Evolutionary conservation across 2,329 filamentous ascomycete species (phyloP).

Genomic region (Lachnellula subtilissima): DNA sequence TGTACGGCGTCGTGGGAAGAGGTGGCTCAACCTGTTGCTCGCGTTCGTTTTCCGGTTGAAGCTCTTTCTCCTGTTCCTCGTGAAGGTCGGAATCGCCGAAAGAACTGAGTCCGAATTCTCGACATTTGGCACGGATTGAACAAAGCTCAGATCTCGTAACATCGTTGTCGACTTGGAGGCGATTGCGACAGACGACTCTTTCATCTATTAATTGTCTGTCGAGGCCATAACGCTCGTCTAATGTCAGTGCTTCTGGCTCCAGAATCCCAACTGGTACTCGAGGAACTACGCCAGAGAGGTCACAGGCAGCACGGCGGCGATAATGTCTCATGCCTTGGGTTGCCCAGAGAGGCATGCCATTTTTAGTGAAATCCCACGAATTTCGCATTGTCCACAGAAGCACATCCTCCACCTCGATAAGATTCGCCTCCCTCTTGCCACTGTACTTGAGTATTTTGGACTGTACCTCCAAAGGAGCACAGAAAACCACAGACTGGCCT

Average conservation of each 20-base stretch:
- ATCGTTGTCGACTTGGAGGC: constrained; percentile 2
- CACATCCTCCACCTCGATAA: constrained; percentile 49
- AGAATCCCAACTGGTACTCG: constrained; percentile 37
- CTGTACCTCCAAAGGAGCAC: constrained; percentile 54
- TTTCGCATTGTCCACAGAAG: constrained; percentile 56
- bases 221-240: constrained; percentile 47
- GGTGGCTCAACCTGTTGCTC: constrained; percentile 53
- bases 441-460: constrained; percentile 41
- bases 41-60: constrained; percentile 58
- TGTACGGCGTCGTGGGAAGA: constrained; percentile 32
- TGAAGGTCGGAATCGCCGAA: constrained; percentile 39
- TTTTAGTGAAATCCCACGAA: constrained; percentile 46
- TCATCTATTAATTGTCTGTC: not conserved
- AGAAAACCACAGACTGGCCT: constrained; percentile 62
- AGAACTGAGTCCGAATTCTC: constrained; percentile 32
- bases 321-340: constrained; percentile 51
- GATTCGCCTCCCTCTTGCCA: constrained; percentile 6
- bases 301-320: constrained; percentile 23
- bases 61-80: constrained; percentile 66
- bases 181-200: not conserved
- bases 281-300: not conserved
- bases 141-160: constrained; percentile 13
- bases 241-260: constrained; percentile 49
- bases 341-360: constrained; percentile 55
- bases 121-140: constrained; percentile 31